Conservation (phyloP, 495 filamentous ascomycete genomes). For the Talaromyces proteolyticus region DNA sequence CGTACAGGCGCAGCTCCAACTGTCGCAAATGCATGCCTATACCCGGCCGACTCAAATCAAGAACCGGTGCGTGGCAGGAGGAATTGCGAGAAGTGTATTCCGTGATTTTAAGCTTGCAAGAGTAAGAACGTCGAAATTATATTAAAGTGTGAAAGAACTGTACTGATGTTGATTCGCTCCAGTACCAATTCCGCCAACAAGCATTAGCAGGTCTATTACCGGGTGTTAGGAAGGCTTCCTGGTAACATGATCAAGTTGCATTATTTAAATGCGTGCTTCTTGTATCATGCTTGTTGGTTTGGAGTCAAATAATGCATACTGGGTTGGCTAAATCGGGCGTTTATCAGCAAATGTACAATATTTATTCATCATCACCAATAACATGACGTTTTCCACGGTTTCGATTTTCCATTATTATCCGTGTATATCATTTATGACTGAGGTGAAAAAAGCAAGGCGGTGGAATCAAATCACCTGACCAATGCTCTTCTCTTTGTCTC, state of each 20-base stretch:
- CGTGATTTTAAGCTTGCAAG: constrained; percentile 85
- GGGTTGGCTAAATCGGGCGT: background rate
- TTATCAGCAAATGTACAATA: background rate
- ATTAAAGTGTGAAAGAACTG: no score
- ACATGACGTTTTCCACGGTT: background rate
- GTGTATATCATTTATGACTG: background rate
- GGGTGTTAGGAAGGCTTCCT: constrained; percentile 92
- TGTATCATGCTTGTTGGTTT: background rate
- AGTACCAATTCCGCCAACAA: constrained; percentile 91
- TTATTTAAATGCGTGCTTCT: background rate
- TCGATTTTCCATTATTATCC: background rate
- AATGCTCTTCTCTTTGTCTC: no score
- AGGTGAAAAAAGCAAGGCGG: background rate
- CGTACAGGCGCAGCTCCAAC: constrained; percentile 84
- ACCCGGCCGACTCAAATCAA: constrained; percentile 88
- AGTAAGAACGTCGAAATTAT: no score
- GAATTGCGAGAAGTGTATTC: constrained; percentile 78
- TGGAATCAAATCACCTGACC: background rate
- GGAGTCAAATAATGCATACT: background rate
- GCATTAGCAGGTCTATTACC: constrained; percentile 84
- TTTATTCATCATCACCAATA: background rate
- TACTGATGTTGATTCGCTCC: constrained; percentile 8
- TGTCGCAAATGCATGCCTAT: constrained; percentile 91
- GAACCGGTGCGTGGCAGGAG: constrained; percentile 86
- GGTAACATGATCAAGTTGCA: constrained; percentile 50